Evolutionary conservation across 306 rosid genomes (phyloP).

Genomic region (Luffa acutangula): DNA sequence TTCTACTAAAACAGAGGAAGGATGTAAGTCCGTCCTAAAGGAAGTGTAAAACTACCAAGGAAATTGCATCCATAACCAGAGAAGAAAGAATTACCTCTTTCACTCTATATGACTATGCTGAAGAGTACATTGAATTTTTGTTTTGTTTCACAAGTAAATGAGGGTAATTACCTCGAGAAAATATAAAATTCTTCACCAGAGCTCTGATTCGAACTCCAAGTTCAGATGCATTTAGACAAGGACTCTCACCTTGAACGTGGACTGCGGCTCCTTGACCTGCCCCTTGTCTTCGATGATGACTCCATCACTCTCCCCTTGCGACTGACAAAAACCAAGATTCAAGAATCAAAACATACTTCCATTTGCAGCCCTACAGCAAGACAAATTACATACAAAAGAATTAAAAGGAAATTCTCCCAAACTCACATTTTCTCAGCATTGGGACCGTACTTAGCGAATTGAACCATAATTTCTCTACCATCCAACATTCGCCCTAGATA

Average conservation of each 20-base stretch:
- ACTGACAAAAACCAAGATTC: slow-evolving; percentile 16
- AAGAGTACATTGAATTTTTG: background rate
- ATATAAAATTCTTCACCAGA: background rate
- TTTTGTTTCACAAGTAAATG: background rate
- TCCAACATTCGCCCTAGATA: slow-evolving; percentile 50
- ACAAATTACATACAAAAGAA: background rate
- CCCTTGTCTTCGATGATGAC: slow-evolving; percentile 33
- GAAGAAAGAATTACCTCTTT: background rate
- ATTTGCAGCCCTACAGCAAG: background rate
- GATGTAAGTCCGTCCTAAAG: background rate
- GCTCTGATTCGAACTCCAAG: background rate
- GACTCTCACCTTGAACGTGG: slow-evolving; percentile 58
- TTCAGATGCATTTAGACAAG: slow-evolving; percentile 8
- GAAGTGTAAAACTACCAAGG: background rate
- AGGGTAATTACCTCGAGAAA: background rate
- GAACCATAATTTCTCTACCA: slow-evolving; percentile 80
- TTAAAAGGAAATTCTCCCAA: background rate
- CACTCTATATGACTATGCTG: background rate
- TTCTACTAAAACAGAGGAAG: background rate
- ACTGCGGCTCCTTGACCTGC: slow-evolving; percentile 54
- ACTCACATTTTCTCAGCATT: slow-evolving; percentile 68
- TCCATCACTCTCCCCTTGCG: slow-evolving; percentile 51
- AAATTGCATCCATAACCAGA: background rate
- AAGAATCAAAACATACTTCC: background rate
- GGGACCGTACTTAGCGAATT: slow-evolving; percentile 75